Evolutionary conservation across 2,329 filamentous ascomycete species (phyloP).

Genomic region (Colletotrichum graminicola): DNA sequence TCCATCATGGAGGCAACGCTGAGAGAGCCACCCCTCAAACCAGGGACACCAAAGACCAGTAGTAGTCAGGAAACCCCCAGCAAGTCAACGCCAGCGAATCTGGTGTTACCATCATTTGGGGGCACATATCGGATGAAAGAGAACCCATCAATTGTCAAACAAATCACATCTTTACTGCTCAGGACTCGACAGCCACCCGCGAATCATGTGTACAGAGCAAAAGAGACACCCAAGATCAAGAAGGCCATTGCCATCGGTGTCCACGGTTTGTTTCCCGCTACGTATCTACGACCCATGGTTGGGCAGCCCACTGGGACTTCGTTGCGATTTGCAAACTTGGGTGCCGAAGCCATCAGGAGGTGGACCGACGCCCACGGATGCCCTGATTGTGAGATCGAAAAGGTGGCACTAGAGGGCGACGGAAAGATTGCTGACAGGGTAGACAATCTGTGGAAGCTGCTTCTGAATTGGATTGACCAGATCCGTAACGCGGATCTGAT

Average conservation of each 20-base stretch:
- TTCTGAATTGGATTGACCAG: slow-evolving; percentile 95
- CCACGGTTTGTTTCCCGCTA: slow-evolving; percentile 92
- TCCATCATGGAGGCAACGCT: slow-evolving; percentile 45
- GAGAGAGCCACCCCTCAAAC: slow-evolving; percentile 28
- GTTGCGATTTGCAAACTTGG: slow-evolving; percentile 89
- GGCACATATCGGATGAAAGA: slow-evolving; percentile 76
- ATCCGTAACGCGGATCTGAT: slow-evolving; percentile 90
- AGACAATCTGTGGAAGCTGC: slow-evolving; percentile 91
- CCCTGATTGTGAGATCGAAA: slow-evolving; percentile 85
- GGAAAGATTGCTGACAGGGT: slow-evolving; percentile 91
- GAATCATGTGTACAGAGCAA: slow-evolving; percentile 79
- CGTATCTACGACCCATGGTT: slow-evolving; percentile 87
- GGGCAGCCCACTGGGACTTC: slow-evolving; percentile 97
- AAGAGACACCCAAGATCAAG: slow-evolving; percentile 78
- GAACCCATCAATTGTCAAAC: slow-evolving; percentile 77
- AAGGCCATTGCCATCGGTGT: slow-evolving; percentile 94
- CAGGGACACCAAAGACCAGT: slow-evolving; percentile 31
- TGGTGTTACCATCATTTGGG: slow-evolving; percentile 77
- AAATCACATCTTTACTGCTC: slow-evolving; percentile 71
- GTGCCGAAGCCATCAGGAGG: slow-evolving; percentile 83
- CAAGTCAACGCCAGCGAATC: slow-evolving; percentile 65
- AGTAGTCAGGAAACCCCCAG: slow-evolving; percentile 54
- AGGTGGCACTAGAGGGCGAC: slow-evolving; percentile 94
- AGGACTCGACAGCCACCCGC: slow-evolving; percentile 67
- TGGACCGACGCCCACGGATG: slow-evolving; percentile 84